Conservation (phyloP, 2,329 filamentous ascomycete species). For the Penicillium sp. region DNA sequence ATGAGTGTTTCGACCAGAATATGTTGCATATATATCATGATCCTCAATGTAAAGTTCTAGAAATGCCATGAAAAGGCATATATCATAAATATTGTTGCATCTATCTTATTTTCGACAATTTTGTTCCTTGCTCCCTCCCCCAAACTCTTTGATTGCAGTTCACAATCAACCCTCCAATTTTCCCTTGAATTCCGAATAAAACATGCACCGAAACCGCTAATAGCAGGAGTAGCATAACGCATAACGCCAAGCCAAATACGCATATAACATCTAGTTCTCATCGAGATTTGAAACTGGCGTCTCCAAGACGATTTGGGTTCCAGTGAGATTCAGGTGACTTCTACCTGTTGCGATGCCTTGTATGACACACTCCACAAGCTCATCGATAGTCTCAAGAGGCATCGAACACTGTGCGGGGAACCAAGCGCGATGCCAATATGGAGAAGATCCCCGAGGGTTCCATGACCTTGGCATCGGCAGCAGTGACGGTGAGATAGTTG, state of each 20-base stretch:
- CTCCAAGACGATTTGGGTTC: constrained; percentile 6
- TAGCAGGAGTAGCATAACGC: constrained; percentile 11
- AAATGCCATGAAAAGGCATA: background rate
- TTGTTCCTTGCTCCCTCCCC: background rate
- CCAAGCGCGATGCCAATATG: constrained; percentile 8
- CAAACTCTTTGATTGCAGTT: background rate
- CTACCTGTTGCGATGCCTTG: background rate
- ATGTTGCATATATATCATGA: constrained; percentile 5
- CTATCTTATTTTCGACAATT: background rate
- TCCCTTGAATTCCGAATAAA: background rate
- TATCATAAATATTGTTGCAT: background rate
- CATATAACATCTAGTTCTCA: background rate
- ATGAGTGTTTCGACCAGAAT: constrained; percentile 8
- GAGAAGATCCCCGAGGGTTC: constrained; percentile 10
- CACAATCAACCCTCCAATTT: background rate
- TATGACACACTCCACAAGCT: constrained; percentile 4
- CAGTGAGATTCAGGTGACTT: background rate
- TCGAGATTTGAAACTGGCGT: constrained; percentile 8
- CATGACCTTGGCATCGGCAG: background rate
- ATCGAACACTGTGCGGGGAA: constrained; percentile 1
- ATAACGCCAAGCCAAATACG: constrained; percentile 7
- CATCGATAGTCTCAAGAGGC: background rate
- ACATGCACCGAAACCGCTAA: background rate
- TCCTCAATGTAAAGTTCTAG: background rate
- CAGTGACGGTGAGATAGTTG: constrained; percentile 4